These are phyloP conservation scores for Monosporascus sp. DNA, from an alignment of 2,329 filamentous ascomycete species.

Conservation along the genomic window DNA sequence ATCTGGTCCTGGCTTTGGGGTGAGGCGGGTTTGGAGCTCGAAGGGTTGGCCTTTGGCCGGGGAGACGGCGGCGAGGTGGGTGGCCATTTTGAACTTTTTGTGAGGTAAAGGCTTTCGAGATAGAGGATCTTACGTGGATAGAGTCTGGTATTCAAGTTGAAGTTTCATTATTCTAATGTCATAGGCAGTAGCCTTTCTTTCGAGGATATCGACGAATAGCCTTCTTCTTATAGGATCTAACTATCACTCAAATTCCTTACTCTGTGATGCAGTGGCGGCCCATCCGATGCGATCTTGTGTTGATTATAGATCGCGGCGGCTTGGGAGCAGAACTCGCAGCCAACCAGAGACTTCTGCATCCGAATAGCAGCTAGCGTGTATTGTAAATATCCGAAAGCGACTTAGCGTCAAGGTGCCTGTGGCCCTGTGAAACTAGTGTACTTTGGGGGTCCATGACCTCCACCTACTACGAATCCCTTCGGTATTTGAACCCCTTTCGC, in stretches of 20 bases:
- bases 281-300: neutral
- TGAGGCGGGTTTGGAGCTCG: conserved; percentile 31
- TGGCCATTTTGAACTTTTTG: conserved; percentile 23
- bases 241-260: neutral
- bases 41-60: conserved; percentile 31
- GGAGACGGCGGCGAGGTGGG: conserved; percentile 36
- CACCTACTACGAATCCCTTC: neutral
- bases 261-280: neutral
- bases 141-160: neutral
- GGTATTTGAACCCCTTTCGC: neutral
- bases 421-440: neutral
- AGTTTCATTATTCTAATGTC: too few species aligned
- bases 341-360: conserved; percentile 10
- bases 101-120: neutral
- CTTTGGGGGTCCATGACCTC: too few species aligned
- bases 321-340: neutral
- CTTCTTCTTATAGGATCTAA: neutral
- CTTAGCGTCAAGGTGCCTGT: conserved; percentile 3
- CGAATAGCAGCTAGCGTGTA: conserved; percentile 9
- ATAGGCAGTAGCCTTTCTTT: neutral
- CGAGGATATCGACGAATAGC: neutral
- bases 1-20: conserved; percentile 37
- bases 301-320: neutral
- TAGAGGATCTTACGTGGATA: neutral
- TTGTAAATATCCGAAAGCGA: conserved; percentile 3